These are phyloP conservation scores for Cantharellus cinnabarinus DNA, from an alignment of 768 basidiomycete genomes.

Conservation along the genomic window DNA sequence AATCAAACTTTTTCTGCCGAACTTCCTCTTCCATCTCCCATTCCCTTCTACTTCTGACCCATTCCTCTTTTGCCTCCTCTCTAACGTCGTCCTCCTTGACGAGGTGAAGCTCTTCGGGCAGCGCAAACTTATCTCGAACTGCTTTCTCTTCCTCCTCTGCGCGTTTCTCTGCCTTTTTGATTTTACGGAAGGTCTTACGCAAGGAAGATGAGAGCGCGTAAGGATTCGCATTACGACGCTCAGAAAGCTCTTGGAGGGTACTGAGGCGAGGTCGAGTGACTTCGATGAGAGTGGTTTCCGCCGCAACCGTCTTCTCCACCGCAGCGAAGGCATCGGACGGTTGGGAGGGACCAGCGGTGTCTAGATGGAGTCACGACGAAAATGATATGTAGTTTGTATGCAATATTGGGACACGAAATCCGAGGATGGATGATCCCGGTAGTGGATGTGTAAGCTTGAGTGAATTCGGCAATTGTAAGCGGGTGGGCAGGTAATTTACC, in stretches of 20 bases:
- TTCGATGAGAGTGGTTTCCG: slow-evolving; percentile 48
- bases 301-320: slow-evolving; percentile 72
- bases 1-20: slow-evolving; percentile 5
- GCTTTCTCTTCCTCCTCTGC: slow-evolving; percentile 49
- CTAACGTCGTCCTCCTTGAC: slow-evolving; percentile 38
- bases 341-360: slow-evolving; percentile 6
- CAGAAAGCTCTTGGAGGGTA: slow-evolving; percentile 53
- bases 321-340: slow-evolving; percentile 55
- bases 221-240: slow-evolving; percentile 69
- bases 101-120: slow-evolving; percentile 48
- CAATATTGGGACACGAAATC: neutral
- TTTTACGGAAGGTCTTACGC: slow-evolving; percentile 66
- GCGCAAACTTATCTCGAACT: slow-evolving; percentile 54
- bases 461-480: neutral
- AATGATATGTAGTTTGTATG: neutral
- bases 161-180: slow-evolving; percentile 60
- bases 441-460: neutral
- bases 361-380: neutral
- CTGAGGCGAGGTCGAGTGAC: slow-evolving; percentile 67
- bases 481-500: slow-evolving; percentile 24
- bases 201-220: slow-evolving; percentile 56
- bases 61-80: slow-evolving; percentile 41
- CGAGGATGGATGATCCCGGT: slow-evolving; percentile 5
- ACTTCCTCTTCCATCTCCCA: slow-evolving; percentile 21
- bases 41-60: slow-evolving; percentile 34